phyloP scores from a whole-genome alignment of 306 rosid species.

The Pueraria montana region DNA sequence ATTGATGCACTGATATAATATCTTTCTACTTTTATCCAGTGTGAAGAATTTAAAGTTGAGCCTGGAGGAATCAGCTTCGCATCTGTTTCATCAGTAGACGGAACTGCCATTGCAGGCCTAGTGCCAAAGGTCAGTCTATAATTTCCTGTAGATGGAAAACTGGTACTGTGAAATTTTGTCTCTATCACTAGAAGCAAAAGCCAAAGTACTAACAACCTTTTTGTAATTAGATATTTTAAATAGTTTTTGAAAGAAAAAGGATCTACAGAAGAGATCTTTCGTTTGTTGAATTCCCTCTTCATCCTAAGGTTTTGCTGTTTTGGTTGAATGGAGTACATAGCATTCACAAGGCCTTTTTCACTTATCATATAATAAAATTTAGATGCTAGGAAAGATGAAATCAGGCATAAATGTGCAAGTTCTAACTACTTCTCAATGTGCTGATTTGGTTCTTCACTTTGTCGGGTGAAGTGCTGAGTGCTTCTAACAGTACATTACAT shows the following conservation, averaged over 20 bases:
- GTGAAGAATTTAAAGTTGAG: conserved; percentile 73
- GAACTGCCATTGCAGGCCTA: conserved; percentile 61
- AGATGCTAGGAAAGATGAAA: conserved; percentile 16
- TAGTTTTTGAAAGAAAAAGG: conserved; percentile 14
- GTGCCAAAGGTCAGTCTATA: conserved; percentile 79
- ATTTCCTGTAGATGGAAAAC: conserved; percentile 40
- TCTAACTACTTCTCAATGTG: conserved; percentile 17
- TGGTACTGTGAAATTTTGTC: conserved; percentile 16
- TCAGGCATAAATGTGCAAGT: conserved; percentile 1
- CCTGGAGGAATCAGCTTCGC: conserved; percentile 66
- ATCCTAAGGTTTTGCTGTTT: not conserved
- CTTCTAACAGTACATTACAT: conserved; percentile 4
- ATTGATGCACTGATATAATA: conserved; percentile 43
- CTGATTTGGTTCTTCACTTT: not conserved
- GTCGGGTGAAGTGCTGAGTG: not conserved
- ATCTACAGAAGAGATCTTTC: conserved; percentile 9
- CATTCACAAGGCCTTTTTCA: conserved; percentile 22
- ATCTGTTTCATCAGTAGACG: conserved; percentile 63
- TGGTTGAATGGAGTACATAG: not conserved
- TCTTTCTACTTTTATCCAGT: conserved; percentile 53
- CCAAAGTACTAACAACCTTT: conserved; percentile 21
- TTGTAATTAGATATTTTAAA: conserved; percentile 17
- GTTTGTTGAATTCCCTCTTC: not conserved
- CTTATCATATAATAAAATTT: not conserved
- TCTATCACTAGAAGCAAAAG: conserved; percentile 26